phyloP scores from a whole-genome alignment of 805 yeast species.

The Blastobotrys muscicola region DNA sequence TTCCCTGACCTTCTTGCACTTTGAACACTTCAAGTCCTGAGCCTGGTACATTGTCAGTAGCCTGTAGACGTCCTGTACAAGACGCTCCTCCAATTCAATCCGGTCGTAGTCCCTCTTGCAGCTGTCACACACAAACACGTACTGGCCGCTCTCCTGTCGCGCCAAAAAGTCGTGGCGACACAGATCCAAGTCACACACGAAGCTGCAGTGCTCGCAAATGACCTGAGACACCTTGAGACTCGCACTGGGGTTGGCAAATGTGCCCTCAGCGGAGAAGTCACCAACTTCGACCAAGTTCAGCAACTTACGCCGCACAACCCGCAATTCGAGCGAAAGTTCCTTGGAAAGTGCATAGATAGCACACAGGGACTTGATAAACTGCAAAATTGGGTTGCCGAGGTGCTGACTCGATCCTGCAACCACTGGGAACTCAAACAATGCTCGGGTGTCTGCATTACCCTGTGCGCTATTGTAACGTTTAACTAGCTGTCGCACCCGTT shows the following conservation, averaged over 20 bases:
- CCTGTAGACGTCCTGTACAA: conserved; percentile 55
- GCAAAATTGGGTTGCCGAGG: conserved; percentile 64
- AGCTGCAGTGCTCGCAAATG: conserved; percentile 72
- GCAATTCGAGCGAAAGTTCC: conserved; percentile 57
- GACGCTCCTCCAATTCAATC: conserved; percentile 65
- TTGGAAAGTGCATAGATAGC: conserved; percentile 63
- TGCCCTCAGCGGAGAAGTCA: conserved; percentile 73
- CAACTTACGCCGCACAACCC: conserved; percentile 66
- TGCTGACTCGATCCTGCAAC: conserved; percentile 60
- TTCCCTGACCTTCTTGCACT: conserved; percentile 60
- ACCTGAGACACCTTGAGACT: conserved; percentile 57
- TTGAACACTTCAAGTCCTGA: conserved; percentile 76
- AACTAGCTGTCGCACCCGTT: conserved; percentile 55
- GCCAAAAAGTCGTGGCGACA: conserved; percentile 53
- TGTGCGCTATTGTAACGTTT: conserved; percentile 66
- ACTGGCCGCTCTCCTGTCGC: conserved; percentile 14
- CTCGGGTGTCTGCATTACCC: conserved; percentile 50
- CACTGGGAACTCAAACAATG: conserved; percentile 62
- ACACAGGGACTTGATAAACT: conserved; percentile 64
- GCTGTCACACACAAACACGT: conserved; percentile 50
- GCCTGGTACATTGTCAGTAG: conserved; percentile 49
- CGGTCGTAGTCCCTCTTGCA: conserved; percentile 60
- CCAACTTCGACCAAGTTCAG: conserved; percentile 65
- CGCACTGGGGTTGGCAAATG: conserved; percentile 65
- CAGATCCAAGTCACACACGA: conserved; percentile 66